A percentile compares a stretch with the other conserved stretches of the same genome.
These are phyloP conservation scores for Globisporangium sylvaticum DNA, from an alignment of 352 stramenopile species.

Conservation along the genomic window DNA sequence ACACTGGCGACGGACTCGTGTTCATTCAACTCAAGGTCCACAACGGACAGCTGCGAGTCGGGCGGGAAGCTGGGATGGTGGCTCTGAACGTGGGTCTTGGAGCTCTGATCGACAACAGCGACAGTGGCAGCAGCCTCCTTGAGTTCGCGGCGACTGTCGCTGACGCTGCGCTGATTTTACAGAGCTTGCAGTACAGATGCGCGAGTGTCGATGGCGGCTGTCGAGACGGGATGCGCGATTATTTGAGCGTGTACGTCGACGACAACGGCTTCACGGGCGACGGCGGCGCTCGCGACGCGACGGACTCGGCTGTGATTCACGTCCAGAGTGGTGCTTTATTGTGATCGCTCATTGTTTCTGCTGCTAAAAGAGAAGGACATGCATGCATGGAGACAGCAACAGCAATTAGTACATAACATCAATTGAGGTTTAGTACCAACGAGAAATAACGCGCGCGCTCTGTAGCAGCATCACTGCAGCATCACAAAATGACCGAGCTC, in stretches of 20 bases:
- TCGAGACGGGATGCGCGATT: conserved; percentile 24
- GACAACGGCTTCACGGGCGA: conserved; percentile 54
- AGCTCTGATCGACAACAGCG: background rate
- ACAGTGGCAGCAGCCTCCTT: conserved; percentile 5
- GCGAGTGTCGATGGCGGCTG: conserved; percentile 20
- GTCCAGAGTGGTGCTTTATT: background rate
- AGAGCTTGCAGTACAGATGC: conserved; percentile 39
- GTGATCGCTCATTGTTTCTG: background rate
- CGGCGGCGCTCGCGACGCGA: conserved; percentile 27
- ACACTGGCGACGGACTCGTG: conserved; percentile 34
- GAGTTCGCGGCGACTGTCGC: conserved; percentile 35
- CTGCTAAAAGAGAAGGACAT: background rate
- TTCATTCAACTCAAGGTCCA: conserved; percentile 40
- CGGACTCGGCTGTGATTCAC: conserved; percentile 10
- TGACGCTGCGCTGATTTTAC: conserved; percentile 22
- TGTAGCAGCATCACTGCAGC: background rate
- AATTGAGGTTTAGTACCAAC: background rate
- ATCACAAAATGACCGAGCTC: background rate
- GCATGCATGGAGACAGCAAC: too few species aligned
- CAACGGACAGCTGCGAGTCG: conserved; percentile 31
- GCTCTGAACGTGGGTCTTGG: background rate
- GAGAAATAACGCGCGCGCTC: background rate
- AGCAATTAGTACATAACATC: background rate
- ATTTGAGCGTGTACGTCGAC: conserved; percentile 44
- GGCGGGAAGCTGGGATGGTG: background rate